Evolutionary conservation across 164 flowering plant species (phyloP), one percentile per base, ranked within the genome.

Genomic region (Umbellularia californica): DNA sequence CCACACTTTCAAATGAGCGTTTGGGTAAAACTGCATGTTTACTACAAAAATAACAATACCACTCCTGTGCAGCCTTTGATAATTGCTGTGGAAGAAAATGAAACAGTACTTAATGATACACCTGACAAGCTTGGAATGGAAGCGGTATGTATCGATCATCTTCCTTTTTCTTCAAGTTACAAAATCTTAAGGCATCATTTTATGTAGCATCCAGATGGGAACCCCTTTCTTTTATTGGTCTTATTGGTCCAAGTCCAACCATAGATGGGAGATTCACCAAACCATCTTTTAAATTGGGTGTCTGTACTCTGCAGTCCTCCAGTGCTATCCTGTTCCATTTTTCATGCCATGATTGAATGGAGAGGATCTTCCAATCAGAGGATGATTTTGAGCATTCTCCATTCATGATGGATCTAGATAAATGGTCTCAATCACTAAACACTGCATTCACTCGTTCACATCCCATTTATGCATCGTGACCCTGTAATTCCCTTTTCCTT

Each of bases 61-160:
- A 50, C 22, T 74, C 2, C 13, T 64, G 27, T 82, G 14, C 90
- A 91, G 98, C 91, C 96, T 35, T 82, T 93, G 58, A 85, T 93
- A 64, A 86, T 93, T 82, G 81, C 87, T 23, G 98, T 93, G 72
- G 89, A 87, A 83, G 96, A 93, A 78, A 93, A 93, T 81, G 85
- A 88, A 76, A 91, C 96, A 19, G 95, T 93, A 80, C 92, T 93
- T 1, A 70, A 76, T 72, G 92, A 89, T 72, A 89, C 95, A 15
- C 93, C 98, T 55, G 91, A 89, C 66, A 85, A 84, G 73, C 79
- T 87, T 66, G 88, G 86, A 75, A 87, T 91, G 65, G 83, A 88
- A 72, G 89, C 79, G 84, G 97, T 93, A 87, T 76, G 88, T 22
- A 72, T 33, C 23, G 13, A 9, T 72, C 62, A 58, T 24, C 24